Conservation (phyloP, 495 filamentous ascomycete species). For the Podospora australis region DNA sequence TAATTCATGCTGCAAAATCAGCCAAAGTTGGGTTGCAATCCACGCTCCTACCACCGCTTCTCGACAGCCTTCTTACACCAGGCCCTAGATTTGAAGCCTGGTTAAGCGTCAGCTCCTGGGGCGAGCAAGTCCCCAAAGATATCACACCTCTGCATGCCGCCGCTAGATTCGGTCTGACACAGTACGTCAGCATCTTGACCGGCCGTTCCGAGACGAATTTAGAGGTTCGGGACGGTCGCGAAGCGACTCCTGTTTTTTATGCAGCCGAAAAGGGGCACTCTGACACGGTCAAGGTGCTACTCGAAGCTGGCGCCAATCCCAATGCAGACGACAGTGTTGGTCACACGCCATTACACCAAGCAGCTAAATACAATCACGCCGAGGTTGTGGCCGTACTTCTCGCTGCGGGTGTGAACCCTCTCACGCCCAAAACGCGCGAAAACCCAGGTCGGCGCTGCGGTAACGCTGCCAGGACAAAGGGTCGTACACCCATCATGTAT, state of each 20-base stretch:
- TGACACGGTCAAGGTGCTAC: background rate
- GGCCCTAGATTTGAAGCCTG: slow-evolving; percentile 5
- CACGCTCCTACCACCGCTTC: background rate
- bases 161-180: slow-evolving; percentile 6
- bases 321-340: slow-evolving; percentile 14
- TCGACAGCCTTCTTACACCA: slow-evolving; percentile 5
- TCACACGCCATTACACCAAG: slow-evolving; percentile 21
- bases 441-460: slow-evolving; percentile 9
- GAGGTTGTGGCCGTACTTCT: slow-evolving; percentile 20
- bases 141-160: slow-evolving; percentile 7
- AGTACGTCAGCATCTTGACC: slow-evolving; percentile 7
- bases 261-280: slow-evolving; percentile 8
- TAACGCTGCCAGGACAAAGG: background rate
- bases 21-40: slow-evolving; percentile 1
- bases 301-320: slow-evolving; percentile 14
- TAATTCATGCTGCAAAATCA: slow-evolving; percentile 15
- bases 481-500: slow-evolving; percentile 18
- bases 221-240: background rate
- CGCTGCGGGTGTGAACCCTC: slow-evolving; percentile 22
- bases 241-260: slow-evolving; percentile 6
- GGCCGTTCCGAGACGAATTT: background rate
- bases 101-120: slow-evolving; percentile 1
- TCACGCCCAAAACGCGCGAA: slow-evolving; percentile 23
- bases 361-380: slow-evolving; percentile 14
- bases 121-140: background rate